A percentile compares a stretch with the other conserved stretches of the same genome.
These are phyloP conservation scores for Globisporangium yorkense DNA, from an alignment of 352 stramenopile species.

Conservation along the genomic window DNA sequence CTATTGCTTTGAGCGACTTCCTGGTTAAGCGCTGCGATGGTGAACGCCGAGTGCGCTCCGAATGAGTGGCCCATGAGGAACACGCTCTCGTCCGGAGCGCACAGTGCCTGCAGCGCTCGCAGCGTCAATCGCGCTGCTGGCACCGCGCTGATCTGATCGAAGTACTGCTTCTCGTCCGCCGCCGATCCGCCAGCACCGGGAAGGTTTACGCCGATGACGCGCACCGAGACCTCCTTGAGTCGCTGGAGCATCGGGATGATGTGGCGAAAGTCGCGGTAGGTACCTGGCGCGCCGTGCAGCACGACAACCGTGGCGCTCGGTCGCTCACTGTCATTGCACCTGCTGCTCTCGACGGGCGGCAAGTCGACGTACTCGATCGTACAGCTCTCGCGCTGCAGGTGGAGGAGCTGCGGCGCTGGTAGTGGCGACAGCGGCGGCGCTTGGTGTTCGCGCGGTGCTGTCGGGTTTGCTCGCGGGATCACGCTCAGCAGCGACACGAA, in stretches of 20 bases:
- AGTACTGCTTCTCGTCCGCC: constrained; percentile 20
- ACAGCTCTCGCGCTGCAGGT: constrained; percentile 4
- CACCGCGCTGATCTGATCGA: constrained; percentile 26
- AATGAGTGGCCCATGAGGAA: constrained; percentile 54
- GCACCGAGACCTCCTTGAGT: constrained; percentile 3
- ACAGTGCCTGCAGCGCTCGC: constrained; percentile 24
- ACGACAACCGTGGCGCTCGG: constrained; percentile 25
- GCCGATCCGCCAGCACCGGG: constrained; percentile 30
- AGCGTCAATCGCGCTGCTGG: constrained; percentile 24
- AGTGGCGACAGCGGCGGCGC: constrained; percentile 7
- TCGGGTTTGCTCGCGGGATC: constrained; percentile 7
- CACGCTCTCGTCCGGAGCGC: constrained; percentile 16
- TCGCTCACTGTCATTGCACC: neutral
- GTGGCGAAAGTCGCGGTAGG: constrained; percentile 34
- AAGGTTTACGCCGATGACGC: constrained; percentile 31
- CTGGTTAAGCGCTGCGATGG: constrained; percentile 33
- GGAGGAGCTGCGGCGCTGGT: constrained; percentile 5
- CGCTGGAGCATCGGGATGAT: constrained; percentile 22
- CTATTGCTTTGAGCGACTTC: neutral
- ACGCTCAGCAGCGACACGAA: constrained; percentile 10
- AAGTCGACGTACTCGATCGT: constrained; percentile 17
- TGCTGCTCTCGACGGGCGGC: neutral
- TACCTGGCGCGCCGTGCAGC: constrained; percentile 35
- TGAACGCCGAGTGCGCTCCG: constrained; percentile 40
- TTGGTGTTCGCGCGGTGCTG: constrained; percentile 6